Conservation (phyloP, 2,329 filamentous ascomycete species). For the Cytospora chrysosperma region DNA sequence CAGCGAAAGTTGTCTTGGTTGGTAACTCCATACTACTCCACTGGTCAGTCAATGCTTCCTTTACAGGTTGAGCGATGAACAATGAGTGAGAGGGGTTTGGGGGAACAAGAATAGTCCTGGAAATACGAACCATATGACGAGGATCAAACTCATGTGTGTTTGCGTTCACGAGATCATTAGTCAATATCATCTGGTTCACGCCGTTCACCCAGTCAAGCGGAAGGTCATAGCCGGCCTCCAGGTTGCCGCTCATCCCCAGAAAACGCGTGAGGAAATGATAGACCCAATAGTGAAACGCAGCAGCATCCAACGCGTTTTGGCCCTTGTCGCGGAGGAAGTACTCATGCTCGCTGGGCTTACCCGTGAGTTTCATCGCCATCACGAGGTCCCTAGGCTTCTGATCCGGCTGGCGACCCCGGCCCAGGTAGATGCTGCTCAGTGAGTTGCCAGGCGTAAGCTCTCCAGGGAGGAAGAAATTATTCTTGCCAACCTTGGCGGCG, state of each 20-base stretch:
- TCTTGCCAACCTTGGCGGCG: conserved; percentile 54
- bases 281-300: conserved; percentile 63
- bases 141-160: conserved; percentile 61
- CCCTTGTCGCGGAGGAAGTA: conserved; percentile 53
- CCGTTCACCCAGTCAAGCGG: conserved; percentile 50
- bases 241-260: conserved; percentile 57
- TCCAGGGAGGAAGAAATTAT: conserved; percentile 63
- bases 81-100: too few relatives aligned
- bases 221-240: conserved; percentile 53
- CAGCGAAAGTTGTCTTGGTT: conserved; percentile 66
- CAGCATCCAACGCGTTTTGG: conserved; percentile 55
- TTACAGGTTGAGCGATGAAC: background rate
- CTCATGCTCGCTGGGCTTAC: conserved; percentile 37
- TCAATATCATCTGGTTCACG: conserved; percentile 55
- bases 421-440: conserved; percentile 60
- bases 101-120: too few relatives aligned
- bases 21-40: conserved; percentile 37
- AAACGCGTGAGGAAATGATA: conserved; percentile 63
- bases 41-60: background rate
- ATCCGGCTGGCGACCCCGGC: conserved; percentile 57
- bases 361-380: conserved; percentile 48
- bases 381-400: conserved; percentile 48
- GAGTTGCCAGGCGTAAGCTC: conserved; percentile 64
- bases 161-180: conserved; percentile 56
- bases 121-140: conserved; percentile 48